Conservation (phyloP, 2,329 filamentous ascomycete species). For the Drechslerella dactyloides region DNA sequence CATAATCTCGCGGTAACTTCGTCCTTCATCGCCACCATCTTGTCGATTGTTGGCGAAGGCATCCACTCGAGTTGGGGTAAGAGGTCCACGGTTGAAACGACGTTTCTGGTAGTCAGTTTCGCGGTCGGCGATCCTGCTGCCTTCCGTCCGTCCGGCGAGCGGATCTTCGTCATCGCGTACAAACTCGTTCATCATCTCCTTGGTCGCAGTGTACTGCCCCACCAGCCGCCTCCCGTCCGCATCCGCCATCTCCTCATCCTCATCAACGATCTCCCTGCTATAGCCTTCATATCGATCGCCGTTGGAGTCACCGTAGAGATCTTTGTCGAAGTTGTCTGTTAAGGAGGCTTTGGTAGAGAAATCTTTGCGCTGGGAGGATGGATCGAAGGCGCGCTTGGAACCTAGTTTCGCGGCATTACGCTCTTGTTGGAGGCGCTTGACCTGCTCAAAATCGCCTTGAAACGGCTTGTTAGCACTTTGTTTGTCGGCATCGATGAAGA, state of each 20-base stretch:
- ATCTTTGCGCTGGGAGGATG: conserved; percentile 79
- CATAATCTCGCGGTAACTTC: conserved; percentile 91
- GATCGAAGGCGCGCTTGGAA: conserved; percentile 77
- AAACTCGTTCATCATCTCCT: conserved; percentile 92
- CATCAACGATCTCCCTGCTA: conserved; percentile 82
- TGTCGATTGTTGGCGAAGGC: conserved; percentile 79
- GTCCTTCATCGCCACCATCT: conserved; percentile 68
- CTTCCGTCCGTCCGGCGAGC: conserved; percentile 82
- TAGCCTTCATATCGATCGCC: conserved; percentile 88
- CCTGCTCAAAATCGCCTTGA: conserved; percentile 80
- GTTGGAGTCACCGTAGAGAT: conserved; percentile 77
- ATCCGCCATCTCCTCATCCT: conserved; percentile 78
- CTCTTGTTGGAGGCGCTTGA: conserved; percentile 88
- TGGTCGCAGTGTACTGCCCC: conserved; percentile 93
- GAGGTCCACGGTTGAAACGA: conserved; percentile 77
- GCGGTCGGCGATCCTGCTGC: conserved; percentile 86
- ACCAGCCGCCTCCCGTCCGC: conserved; percentile 77
- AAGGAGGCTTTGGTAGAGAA: conserved; percentile 87
- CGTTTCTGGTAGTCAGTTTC: conserved; percentile 98
- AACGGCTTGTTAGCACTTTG: conserved; percentile 14
- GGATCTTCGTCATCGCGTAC: conserved; percentile 90
- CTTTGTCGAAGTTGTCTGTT: conserved; percentile 84
- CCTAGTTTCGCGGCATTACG: conserved; percentile 78
- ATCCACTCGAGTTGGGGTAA: conserved; percentile 85
- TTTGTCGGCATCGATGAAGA: not conserved